phyloP scores from a whole-genome alignment of 345 rosid genomes.

The Syzygium aromaticum region DNA sequence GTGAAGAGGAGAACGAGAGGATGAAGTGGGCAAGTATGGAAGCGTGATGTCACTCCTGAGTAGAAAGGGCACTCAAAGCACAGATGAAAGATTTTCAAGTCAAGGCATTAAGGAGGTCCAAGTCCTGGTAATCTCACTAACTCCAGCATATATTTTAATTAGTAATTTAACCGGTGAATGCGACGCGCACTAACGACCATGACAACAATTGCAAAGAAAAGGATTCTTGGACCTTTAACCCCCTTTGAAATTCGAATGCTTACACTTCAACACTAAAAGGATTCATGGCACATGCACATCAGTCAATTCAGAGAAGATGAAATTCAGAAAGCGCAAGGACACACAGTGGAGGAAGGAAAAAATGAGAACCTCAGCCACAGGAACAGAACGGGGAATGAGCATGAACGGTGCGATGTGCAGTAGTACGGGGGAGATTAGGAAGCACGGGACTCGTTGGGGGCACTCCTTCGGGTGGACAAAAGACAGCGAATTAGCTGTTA shows the following conservation, averaged over 20 bases:
- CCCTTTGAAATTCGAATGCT: not conserved
- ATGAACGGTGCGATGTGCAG: not conserved
- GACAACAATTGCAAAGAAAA: not conserved
- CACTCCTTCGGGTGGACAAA: not conserved
- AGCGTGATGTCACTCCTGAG: not conserved
- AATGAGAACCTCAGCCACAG: not conserved
- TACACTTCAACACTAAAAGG: not conserved
- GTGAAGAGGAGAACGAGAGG: not conserved
- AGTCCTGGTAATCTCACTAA: not conserved
- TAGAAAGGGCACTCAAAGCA: not conserved
- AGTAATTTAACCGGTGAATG: not conserved
- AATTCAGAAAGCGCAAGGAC: not conserved
- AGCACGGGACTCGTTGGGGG: not conserved
- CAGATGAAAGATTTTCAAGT: not conserved
- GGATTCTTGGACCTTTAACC: not conserved
- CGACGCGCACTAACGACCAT: not conserved
- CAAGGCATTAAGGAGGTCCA: not conserved
- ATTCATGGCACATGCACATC: not conserved
- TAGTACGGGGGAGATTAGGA: no score
- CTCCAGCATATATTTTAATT: not conserved
- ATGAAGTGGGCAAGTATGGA: not conserved
- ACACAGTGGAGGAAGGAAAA: not conserved
- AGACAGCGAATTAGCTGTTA: constrained; percentile 15
- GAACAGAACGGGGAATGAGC: not conserved
- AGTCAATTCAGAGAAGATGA: not conserved